Evolutionary conservation across 805 yeast genomes (phyloP).

Genomic region (Suhomyces sp.): DNA sequence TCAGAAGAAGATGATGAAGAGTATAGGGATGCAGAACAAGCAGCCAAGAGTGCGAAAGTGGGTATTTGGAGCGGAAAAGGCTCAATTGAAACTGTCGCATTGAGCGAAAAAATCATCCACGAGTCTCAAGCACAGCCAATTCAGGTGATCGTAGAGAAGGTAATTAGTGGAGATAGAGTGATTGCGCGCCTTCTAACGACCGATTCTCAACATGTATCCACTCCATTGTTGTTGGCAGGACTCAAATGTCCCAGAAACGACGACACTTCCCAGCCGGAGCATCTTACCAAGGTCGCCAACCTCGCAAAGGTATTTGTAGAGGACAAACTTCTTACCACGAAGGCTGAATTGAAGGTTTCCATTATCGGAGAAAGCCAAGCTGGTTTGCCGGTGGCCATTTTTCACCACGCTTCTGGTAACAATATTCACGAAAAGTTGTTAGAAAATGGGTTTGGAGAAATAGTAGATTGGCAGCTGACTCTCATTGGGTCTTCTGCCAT

Average conservation of each 20-base stretch:
- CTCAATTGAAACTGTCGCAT: slow-evolving; percentile 19
- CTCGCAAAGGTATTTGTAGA: slow-evolving; percentile 66
- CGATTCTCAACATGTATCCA: slow-evolving; percentile 50
- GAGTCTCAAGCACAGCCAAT: slow-evolving; percentile 42
- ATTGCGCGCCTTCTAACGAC: slow-evolving; percentile 53
- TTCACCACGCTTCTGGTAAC: slow-evolving; percentile 71
- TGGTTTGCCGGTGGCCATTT: slow-evolving; percentile 58
- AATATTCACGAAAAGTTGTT: slow-evolving; percentile 67
- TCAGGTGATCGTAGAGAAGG: slow-evolving; percentile 68
- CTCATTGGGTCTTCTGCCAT: slow-evolving; percentile 64
- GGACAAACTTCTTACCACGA: slow-evolving; percentile 57
- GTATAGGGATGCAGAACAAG: slow-evolving; percentile 42
- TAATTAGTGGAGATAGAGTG: slow-evolving; percentile 76
- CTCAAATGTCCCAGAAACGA: slow-evolving; percentile 69
- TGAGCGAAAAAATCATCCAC: slow-evolving; percentile 30
- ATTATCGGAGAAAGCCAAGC: slow-evolving; percentile 59
- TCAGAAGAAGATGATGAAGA: slow-evolving; percentile 36
- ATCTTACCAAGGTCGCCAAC: slow-evolving; percentile 61
- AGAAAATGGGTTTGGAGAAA: slow-evolving; percentile 67
- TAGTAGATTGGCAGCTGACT: slow-evolving; percentile 77
- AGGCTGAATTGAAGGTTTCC: slow-evolving; percentile 48
- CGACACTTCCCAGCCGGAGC: slow-evolving; percentile 34
- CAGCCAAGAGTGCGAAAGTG: slow-evolving; percentile 47
- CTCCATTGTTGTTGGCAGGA: slow-evolving; percentile 71
- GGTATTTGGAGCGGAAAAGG: slow-evolving; percentile 53